Percentiles rank a stretch among this genome's conserved stretches.
Conservation (phyloP, 768 basidiomycete genomes). For the Tricholoma terreum region DNA sequence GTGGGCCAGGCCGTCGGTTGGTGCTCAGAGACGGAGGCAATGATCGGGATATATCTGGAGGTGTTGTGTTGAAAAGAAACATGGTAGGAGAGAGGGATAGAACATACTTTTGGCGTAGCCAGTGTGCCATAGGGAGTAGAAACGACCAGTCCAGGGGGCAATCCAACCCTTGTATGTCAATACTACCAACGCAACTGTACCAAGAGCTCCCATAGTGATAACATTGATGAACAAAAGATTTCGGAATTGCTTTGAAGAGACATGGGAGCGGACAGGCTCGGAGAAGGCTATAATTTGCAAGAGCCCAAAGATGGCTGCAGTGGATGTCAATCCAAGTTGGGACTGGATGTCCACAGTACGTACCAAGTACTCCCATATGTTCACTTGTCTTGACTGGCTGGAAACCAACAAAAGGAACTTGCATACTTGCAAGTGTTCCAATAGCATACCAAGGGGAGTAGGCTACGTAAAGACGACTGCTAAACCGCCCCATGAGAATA, state of each 20-base stretch:
- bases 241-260: constrained; percentile 92
- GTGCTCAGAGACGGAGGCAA: constrained; percentile 98
- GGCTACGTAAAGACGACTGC: constrained; percentile 85
- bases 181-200: constrained; percentile 66
- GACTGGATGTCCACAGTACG: constrained; percentile 13
- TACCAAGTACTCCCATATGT: constrained; percentile 97
- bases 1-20: constrained; percentile 99
- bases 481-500: constrained; percentile 94
- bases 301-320: constrained; percentile 86
- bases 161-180: constrained; percentile 95
- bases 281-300: constrained; percentile 95
- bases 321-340: background rate
- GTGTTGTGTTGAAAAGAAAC: constrained; percentile 8
- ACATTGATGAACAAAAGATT: constrained; percentile 69
- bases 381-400: constrained; percentile 97
- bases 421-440: constrained; percentile 97
- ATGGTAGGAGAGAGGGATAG: constrained; percentile 5
- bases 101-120: constrained; percentile 92
- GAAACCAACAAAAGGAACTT: constrained; percentile 99
- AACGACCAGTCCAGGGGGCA: constrained; percentile 99
- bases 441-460: constrained; percentile 99
- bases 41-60: constrained; percentile 90
- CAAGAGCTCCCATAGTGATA: constrained; percentile 66
- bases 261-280: constrained; percentile 82
- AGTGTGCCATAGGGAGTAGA: constrained; percentile 99